Evolutionary conservation across 164 flowering plant genomes (phyloP).

Genomic region (Chloranthus sessilifolius): DNA sequence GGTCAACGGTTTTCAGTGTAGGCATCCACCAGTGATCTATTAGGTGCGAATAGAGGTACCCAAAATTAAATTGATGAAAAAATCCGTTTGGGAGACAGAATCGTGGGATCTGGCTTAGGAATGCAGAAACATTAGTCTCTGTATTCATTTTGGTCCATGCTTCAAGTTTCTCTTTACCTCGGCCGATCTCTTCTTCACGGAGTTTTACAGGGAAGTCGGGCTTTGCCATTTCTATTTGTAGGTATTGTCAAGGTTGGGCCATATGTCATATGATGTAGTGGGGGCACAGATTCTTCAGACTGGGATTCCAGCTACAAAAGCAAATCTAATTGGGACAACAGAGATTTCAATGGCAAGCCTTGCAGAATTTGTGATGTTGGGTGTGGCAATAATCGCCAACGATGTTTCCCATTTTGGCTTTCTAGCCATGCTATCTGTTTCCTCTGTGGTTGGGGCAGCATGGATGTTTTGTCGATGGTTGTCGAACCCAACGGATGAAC

Average conservation of each 20-base stretch:
- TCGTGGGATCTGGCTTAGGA: no score
- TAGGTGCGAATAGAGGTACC: no score
- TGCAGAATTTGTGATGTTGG: constrained; percentile 89
- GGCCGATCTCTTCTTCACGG: not conserved
- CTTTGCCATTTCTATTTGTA: constrained; percentile 19
- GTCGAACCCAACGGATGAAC: constrained; percentile 80
- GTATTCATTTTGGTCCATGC: no score
- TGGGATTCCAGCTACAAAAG: constrained; percentile 86
- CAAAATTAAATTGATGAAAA: no score
- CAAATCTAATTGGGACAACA: constrained; percentile 87
- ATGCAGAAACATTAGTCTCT: no score
- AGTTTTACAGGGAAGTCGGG: not conserved
- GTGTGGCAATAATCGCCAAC: constrained; percentile 87
- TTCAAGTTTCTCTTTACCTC: not conserved
- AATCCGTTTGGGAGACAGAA: no score
- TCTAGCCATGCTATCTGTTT: constrained; percentile 77
- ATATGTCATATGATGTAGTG: constrained; percentile 95
- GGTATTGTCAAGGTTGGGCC: constrained; percentile 93
- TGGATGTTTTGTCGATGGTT: constrained; percentile 85
- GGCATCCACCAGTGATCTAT: no score
- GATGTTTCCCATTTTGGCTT: constrained; percentile 87
- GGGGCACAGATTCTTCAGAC: constrained; percentile 98
- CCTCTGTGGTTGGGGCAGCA: constrained; percentile 89
- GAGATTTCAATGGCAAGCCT: constrained; percentile 90
- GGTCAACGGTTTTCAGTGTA: no score